phyloP scores from a whole-genome alignment of 495 filamentous ascomycete genomes.

The Penicillium macrosclerotiorum region DNA sequence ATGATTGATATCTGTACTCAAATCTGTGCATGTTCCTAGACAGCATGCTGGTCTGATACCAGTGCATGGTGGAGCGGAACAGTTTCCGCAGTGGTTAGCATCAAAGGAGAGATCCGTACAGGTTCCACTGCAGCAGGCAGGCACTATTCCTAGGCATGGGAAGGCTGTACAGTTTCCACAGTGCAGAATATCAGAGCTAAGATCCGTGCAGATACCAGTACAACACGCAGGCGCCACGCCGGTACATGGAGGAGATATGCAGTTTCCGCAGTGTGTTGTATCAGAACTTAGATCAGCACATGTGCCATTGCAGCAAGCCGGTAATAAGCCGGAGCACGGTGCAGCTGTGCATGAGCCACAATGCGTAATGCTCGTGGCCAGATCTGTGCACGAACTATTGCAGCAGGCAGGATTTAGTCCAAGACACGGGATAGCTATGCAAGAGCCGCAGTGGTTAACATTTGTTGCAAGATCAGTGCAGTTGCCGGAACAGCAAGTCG shows the following conservation, averaged over 20 bases:
- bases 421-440: conserved; percentile 12
- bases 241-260: background rate
- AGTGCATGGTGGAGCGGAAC: background rate
- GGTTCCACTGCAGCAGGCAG: background rate
- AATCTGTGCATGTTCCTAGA: too few relatives aligned
- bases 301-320: conserved; percentile 10
- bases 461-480: conserved; percentile 15
- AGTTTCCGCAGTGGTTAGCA: conserved; percentile 5
- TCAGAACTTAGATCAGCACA: conserved; percentile 13
- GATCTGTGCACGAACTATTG: conserved; percentile 8
- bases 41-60: too few relatives aligned
- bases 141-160: background rate
- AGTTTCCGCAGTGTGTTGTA: conserved; percentile 7
- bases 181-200: background rate
- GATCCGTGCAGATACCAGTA: conserved; percentile 3
- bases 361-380: background rate
- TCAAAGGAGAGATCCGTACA: conserved; percentile 3
- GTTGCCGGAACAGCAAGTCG: too few relatives aligned
- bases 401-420: conserved; percentile 12
- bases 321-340: conserved; percentile 3
- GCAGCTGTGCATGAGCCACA: conserved; percentile 8
- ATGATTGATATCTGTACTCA: background rate
- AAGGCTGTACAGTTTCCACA: conserved; percentile 2
- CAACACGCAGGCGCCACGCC: conserved; percentile 1
- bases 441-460: conserved; percentile 15